Conservation (phyloP, 306 rosid genomes). For the Argentina anserina region DNA sequence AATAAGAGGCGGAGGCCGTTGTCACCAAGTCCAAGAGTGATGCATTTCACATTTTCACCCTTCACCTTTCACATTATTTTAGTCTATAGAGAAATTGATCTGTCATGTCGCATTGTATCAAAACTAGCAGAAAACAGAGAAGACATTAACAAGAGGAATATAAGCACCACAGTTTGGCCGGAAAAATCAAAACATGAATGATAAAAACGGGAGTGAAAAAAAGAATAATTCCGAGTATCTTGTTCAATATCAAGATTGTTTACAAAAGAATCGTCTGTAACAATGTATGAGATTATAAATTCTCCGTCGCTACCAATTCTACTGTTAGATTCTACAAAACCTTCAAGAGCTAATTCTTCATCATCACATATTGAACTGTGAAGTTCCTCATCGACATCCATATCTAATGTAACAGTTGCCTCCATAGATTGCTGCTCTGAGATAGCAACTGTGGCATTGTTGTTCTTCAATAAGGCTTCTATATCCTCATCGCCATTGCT, state of each 20-base stretch:
- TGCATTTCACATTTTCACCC: no score
- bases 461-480: neutral
- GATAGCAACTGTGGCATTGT: neutral
- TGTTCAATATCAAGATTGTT: slow-evolving; percentile 15
- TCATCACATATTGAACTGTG: slow-evolving; percentile 1
- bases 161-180: neutral
- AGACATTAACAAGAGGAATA: neutral
- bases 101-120: neutral
- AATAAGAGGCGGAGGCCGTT: no score
- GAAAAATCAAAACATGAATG: neutral
- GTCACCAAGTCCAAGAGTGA: no score
- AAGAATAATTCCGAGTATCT: neutral
- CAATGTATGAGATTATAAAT: slow-evolving; percentile 4
- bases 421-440: slow-evolving; percentile 9
- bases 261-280: slow-evolving; percentile 22
- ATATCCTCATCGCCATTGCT: slow-evolving; percentile 16
- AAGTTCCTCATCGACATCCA: slow-evolving; percentile 8
- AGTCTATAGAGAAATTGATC: neutral
- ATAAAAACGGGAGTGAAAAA: neutral
- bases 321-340: slow-evolving; percentile 11
- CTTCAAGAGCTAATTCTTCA: slow-evolving; percentile 21
- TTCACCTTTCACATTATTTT: neutral
- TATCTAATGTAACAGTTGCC: neutral
- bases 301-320: slow-evolving; percentile 2
- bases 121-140: neutral